Evolutionary conservation across 2,329 filamentous ascomycete species (phyloP).

Genomic region (Fusarium transvaalense): DNA sequence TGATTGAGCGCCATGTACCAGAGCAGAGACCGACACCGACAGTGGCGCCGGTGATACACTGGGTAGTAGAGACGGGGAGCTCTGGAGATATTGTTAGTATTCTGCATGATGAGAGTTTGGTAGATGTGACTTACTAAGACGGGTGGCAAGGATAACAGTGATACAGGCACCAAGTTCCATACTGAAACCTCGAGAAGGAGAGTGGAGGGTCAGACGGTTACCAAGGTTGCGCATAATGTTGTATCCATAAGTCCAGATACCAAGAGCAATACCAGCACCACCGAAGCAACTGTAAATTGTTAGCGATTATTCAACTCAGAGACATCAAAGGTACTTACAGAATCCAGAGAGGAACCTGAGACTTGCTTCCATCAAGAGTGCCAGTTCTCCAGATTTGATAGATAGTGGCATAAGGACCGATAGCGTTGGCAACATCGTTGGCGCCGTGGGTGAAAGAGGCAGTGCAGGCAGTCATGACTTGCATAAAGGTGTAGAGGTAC

Average conservation of each 20-base stretch:
- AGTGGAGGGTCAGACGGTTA: constrained; percentile 72
- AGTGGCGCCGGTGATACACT: constrained; percentile 73
- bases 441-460: constrained; percentile 75
- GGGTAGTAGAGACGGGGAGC: constrained; percentile 73
- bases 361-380: constrained; percentile 57
- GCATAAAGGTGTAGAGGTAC: constrained; percentile 71
- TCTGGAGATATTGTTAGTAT: constrained; percentile 47
- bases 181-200: constrained; percentile 69
- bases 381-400: constrained; percentile 70
- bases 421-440: constrained; percentile 74
- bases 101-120: rapidly evolving
- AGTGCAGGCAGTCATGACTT: constrained; percentile 71
- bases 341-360: constrained; percentile 70
- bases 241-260: constrained; percentile 73
- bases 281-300: constrained; percentile 56
- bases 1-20: constrained; percentile 69
- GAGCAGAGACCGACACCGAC: constrained; percentile 73
- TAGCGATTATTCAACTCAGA: rapidly evolving
- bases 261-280: constrained; percentile 65
- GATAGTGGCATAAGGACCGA: constrained; percentile 73
- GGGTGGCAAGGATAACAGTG: constrained; percentile 73
- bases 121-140: constrained; percentile 58
- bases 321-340: constrained; percentile 50
- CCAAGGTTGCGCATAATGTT: constrained; percentile 75
- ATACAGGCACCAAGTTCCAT: constrained; percentile 72